Evolutionary conservation across 78 protist genomes (phyloP), one percentile per base, ranked within the genome.

Genomic region (slime mould (Dictyostelium discoideum)): DNA sequence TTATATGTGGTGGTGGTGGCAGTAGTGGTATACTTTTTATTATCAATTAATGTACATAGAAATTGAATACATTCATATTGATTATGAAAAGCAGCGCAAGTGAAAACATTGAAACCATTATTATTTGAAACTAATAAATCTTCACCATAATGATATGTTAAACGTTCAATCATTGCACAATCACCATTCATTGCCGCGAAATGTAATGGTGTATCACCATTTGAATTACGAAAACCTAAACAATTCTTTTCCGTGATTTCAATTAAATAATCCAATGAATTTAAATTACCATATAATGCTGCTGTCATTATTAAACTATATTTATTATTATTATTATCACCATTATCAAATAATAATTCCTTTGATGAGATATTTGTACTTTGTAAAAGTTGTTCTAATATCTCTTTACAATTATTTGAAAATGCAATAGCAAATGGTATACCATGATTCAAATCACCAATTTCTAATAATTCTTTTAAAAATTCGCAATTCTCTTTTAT

Each of bases 161-260:
- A 54, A 18, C 32, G 46, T 24, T 89, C 94, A 6, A 89, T 63
- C 67, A 89, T n/a, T 48, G 7, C 10, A 67, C 24, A 44, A 42
- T 89, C 94, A 8, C 94, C 94, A 44, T 89, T 89, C 94, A 89
- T 89, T 42, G 94, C 86, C 1, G 94, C 94, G 32, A 89, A 89
- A 9, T 79, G 42, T 20, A 84, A 50, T 20, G 78, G n/a, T 18
- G 87, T 84, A 63, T 84, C 87, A 20, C 87, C 87, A 84, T 84
- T 84, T 26, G 77, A 60, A 37, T 84, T 84, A 16, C 6, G n/a
- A 46, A 81, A 85, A 22, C 83, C 83, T 1, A 80, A 7, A 74
- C 81, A 74, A 18, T 3, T 5, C 1, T 32, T 32, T 14, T 37
- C 44, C 0, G 18, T 9, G 0, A 16, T 20, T 46, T 79, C 73